Evolutionary conservation across 2,329 filamentous ascomycete genomes (phyloP).

Genomic region (Talaromyces sp.): DNA sequence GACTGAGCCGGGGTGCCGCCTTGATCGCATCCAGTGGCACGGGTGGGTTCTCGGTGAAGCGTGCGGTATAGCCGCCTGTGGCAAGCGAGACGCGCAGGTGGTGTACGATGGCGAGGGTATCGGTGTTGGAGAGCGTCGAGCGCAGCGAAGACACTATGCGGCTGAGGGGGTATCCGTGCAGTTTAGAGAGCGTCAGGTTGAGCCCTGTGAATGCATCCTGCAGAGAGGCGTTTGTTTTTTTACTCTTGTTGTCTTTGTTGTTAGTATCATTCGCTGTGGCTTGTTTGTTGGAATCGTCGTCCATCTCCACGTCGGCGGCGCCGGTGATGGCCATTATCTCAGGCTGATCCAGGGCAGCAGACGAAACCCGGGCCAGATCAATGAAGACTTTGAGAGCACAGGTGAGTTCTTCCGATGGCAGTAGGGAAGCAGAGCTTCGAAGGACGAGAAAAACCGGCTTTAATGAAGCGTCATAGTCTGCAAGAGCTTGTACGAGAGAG

Average conservation of each 20-base stretch:
- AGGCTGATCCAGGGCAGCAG: constrained; percentile 26
- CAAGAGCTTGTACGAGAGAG: constrained; percentile 34
- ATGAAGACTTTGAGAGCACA: constrained; percentile 35
- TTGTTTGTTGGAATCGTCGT: not conserved
- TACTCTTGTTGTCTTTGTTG: constrained; percentile 2
- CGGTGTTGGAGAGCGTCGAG: constrained; percentile 32
- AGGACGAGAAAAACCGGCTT: constrained; percentile 32
- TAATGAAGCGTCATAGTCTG: constrained; percentile 33
- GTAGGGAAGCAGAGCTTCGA: constrained; percentile 26
- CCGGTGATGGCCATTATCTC: constrained; percentile 25
- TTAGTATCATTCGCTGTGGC: not conserved
- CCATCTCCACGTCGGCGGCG: constrained; percentile 15
- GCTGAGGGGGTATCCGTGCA: constrained; percentile 28
- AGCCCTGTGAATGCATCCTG: constrained; percentile 32
- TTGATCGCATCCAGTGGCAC: constrained; percentile 28
- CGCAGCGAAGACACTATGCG: constrained; percentile 29
- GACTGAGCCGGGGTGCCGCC: constrained; percentile 30
- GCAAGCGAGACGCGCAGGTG: constrained; percentile 40
- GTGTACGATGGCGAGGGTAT: constrained; percentile 35
- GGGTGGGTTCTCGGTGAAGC: constrained; percentile 35
- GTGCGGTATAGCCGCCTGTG: constrained; percentile 36
- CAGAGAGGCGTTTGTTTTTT: constrained; percentile 17
- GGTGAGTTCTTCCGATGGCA: constrained; percentile 32
- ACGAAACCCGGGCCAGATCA: constrained; percentile 30
- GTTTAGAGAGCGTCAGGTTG: constrained; percentile 31